A percentile compares a stretch with the other conserved stretches of the same genome.
These are phyloP conservation scores for Penicillium simplicissimum DNA, from an alignment of 495 filamentous ascomycete genomes.

Conservation along the genomic window DNA sequence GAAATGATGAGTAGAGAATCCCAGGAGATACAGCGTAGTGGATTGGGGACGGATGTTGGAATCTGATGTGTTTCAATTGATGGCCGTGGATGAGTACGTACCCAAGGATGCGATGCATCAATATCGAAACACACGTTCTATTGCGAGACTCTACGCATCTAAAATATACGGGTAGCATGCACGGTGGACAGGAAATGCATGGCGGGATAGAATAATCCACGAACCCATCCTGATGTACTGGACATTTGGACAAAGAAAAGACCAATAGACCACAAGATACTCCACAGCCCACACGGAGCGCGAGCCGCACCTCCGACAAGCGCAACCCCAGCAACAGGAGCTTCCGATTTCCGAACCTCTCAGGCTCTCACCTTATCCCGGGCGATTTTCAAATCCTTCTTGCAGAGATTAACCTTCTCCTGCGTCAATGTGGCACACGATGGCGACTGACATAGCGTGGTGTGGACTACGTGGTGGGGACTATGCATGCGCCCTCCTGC, in stretches of 20 bases:
- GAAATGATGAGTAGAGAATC: neutral
- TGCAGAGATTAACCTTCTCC: constrained; percentile 5
- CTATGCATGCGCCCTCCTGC: constrained; percentile 5
- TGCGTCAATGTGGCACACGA: constrained; percentile 12
- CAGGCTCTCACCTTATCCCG: neutral
- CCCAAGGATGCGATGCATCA: neutral
- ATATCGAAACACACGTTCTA: neutral
- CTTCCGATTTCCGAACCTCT: too few relatives aligned
- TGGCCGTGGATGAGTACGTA: neutral
- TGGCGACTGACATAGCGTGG: constrained; percentile 5
- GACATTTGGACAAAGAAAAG: too few relatives aligned
- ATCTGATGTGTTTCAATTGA: constrained; percentile 6
- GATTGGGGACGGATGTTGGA: neutral
- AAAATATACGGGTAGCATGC: constrained; percentile 1
- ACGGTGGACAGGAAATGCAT: neutral
- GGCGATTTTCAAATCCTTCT: neutral
- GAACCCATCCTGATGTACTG: neutral
- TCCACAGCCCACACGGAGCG: neutral
- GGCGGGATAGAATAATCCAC: neutral
- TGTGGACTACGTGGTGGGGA: constrained; percentile 3
- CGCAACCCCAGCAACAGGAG: neutral
- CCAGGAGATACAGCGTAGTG: neutral
- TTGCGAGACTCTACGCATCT: neutral
- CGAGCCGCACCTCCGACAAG: neutral
- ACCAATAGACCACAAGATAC: too few relatives aligned